Conservation (phyloP, 1,284 basidiomycete genomes). For the Agaricales sp. region DNA sequence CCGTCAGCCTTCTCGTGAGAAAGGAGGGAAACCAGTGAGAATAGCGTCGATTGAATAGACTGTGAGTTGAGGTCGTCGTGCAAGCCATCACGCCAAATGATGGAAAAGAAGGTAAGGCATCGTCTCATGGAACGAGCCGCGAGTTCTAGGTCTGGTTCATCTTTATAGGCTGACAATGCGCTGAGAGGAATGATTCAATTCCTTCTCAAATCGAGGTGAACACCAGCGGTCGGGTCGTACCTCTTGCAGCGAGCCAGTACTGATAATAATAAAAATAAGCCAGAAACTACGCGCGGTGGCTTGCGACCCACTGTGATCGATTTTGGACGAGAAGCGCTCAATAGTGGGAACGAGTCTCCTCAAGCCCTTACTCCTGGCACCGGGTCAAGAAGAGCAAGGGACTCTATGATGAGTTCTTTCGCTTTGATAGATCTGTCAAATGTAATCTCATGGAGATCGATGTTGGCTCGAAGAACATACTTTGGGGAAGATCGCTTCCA, state of each 20-base stretch:
- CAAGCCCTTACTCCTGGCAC: neutral
- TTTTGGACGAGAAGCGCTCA: neutral
- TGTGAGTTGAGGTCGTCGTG: neutral
- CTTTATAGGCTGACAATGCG: slow-evolving; percentile 1
- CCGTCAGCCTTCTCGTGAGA: neutral
- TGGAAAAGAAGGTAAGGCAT: neutral
- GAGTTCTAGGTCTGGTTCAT: neutral
- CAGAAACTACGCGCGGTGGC: neutral
- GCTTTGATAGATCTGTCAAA: neutral
- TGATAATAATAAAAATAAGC: neutral
- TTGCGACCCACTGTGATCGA: neutral
- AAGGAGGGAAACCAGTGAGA: neutral
- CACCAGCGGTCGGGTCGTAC: no score
- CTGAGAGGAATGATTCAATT: neutral
- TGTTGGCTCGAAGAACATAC: neutral
- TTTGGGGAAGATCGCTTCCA: neutral
- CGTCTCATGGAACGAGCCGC: neutral
- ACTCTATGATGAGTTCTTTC: neutral
- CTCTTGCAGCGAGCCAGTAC: neutral
- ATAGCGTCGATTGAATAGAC: neutral
- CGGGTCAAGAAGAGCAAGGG: neutral
- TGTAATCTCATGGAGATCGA: neutral
- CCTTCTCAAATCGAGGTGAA: neutral
- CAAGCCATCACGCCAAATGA: neutral
- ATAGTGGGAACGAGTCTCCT: neutral